Base-by-base conservation (phyloP, 2,329 filamentous ascomycete species). In the Thielaviopsis ethacetica region DNA sequence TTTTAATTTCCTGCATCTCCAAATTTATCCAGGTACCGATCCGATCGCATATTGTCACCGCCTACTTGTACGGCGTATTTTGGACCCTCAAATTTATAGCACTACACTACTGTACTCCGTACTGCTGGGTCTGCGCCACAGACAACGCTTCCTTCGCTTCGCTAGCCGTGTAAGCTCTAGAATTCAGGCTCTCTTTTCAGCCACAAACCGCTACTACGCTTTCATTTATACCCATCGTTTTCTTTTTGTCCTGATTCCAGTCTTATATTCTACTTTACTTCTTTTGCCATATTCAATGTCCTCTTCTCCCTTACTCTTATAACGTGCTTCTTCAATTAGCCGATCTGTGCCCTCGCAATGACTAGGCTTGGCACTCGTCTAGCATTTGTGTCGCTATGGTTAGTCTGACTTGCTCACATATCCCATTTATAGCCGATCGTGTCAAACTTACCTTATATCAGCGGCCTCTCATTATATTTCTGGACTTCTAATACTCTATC, bases 351-450 rank as follows among this genome's bases (percentile, higher is more conserved):
- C 26, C 24, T 26, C 27, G 50, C 53, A 49, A 59, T 61, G 59
- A 52, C 56, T 26, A 19, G 34, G 27, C 15, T 58, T 53, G 27
- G 47, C 22, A 61, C 59, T 52, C 59, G 55, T n/a, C 9, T 58
- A 27, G 52, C 56, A 19, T 54, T 61, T 41, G 52, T 61, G 44
- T 58, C 52, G 19, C 56, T 61, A 24, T 61, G 52, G 59, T 61
- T 15, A 30, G 59, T 55, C 41, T 19, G 15, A 17, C 12, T 30
- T 19, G 19, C 27, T 19, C 17, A 34, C 13, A 21, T 5, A 15
- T 19, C 7, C 22, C 15, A 19, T 34, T 26, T 26, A 27, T 27
- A 7, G 12, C n/a, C 22, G 44, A 44, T 56, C 17, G 21, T 21
- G 21, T 21, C 38, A 26, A 12, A 38, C 54, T 53, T 30, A 53